A percentile compares a stretch with the other conserved stretches of the same genome.
These are phyloP conservation scores for Gorgonomyces haynaldii DNA, from an alignment of 192 early-diverging fungal species.

Conservation along the genomic window DNA sequence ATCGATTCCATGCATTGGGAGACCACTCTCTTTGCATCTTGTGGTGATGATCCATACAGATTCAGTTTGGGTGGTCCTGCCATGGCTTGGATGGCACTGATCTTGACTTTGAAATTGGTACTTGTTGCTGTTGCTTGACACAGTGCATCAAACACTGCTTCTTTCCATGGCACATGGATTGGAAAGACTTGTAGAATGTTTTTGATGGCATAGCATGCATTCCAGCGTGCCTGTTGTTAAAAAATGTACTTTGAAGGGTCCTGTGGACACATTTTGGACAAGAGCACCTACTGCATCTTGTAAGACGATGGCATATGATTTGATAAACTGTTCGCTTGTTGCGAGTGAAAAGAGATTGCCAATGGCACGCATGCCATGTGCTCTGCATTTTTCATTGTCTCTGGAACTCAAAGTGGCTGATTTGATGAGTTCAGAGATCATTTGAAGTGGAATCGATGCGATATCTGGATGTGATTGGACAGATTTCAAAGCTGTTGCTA, in stretches of 20 bases:
- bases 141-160: slow-evolving; percentile 40
- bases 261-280: background rate
- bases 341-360: slow-evolving; percentile 40
- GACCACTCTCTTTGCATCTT: no score
- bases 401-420: slow-evolving; percentile 29
- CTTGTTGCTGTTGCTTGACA: slow-evolving; percentile 34
- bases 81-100: slow-evolving; percentile 42
- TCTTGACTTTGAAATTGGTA: slow-evolving; percentile 72
- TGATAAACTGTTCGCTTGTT: slow-evolving; percentile 52
- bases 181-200: slow-evolving; percentile 43
- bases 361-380: slow-evolving; percentile 28
- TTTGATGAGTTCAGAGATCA: background rate
- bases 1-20: no score
- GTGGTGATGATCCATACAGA: no score
- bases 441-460: background rate
- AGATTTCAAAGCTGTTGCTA: slow-evolving; percentile 48
- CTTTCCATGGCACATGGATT: slow-evolving; percentile 52
- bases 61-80: no score
- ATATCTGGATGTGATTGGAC: slow-evolving; percentile 10
- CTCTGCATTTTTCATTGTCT: slow-evolving; percentile 61
- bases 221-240: slow-evolving; percentile 55
- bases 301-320: slow-evolving; percentile 19
- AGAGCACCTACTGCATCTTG: background rate
- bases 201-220: slow-evolving; percentile 58
- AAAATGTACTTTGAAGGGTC: background rate